Conservation (phyloP, 2,329 filamentous ascomycete species). For the Calonectria leucothoes region DNA sequence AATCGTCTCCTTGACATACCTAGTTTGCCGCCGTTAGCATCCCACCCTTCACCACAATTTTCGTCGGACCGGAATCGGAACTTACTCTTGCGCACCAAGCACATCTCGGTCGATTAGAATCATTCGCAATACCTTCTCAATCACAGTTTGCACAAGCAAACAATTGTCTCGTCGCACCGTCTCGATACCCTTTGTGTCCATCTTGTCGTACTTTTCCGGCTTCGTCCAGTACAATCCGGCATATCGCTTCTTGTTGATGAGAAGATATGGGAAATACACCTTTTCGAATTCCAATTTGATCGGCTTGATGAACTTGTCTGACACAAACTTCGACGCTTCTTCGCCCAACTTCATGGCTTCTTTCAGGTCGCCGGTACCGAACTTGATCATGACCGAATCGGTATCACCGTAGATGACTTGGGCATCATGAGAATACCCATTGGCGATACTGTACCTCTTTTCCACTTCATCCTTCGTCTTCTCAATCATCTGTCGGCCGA, state of each 20-base stretch:
- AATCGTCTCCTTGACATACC: slow-evolving; percentile 96
- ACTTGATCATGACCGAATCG: slow-evolving; percentile 99
- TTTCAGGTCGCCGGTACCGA: slow-evolving; percentile 86
- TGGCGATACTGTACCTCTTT: slow-evolving; percentile 87
- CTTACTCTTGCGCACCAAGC: slow-evolving; percentile 91
- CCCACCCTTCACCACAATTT: slow-evolving; percentile 9
- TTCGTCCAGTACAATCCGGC: slow-evolving; percentile 98
- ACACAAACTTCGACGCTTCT: slow-evolving; percentile 90
- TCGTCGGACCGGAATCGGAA: slow-evolving; percentile 35
- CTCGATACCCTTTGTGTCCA: slow-evolving; percentile 99
- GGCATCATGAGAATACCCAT: slow-evolving; percentile 94
- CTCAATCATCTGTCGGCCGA: slow-evolving; percentile 99
- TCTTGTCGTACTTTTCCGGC: slow-evolving; percentile 95
- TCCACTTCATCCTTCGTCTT: slow-evolving; percentile 98
- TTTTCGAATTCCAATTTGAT: slow-evolving; percentile 99
- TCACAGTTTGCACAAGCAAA: slow-evolving; percentile 93
- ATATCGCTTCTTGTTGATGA: slow-evolving; percentile 99
- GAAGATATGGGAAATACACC: slow-evolving; percentile 95
- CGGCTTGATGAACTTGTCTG: slow-evolving; percentile 91
- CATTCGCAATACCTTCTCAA: slow-evolving; percentile 96
- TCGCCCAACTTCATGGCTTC: slow-evolving; percentile 96
- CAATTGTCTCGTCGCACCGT: slow-evolving; percentile 98
- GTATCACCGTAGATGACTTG: slow-evolving; percentile 99
- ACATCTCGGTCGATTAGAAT: slow-evolving; percentile 94
- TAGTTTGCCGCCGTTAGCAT: slow-evolving; percentile 58